Percentiles rank a stretch among this genome's conserved stretches.
These are phyloP conservation scores for Boletus vinaceobasis DNA, from an alignment of 768 basidiomycete genomes.

Conservation along the genomic window DNA sequence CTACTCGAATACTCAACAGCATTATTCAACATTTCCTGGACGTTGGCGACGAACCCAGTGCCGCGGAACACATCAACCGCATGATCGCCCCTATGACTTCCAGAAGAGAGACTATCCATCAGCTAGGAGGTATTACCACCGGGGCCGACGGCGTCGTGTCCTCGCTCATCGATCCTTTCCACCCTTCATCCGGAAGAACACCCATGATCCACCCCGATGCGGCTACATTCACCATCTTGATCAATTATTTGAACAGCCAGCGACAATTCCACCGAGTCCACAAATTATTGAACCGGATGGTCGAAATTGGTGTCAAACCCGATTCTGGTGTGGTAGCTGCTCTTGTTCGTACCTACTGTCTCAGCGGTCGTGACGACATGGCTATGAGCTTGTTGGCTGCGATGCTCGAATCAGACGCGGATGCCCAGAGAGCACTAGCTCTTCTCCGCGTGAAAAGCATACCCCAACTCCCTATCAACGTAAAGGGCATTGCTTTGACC, in stretches of 20 bases:
- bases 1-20: conserved; percentile 63
- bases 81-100: conserved; percentile 45
- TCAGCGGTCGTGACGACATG: conserved; percentile 41
- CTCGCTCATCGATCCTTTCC: background rate
- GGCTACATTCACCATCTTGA: conserved; percentile 60
- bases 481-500: conserved; percentile 34
- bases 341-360: conserved; percentile 55
- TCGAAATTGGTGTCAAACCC: conserved; percentile 38
- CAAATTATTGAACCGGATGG: conserved; percentile 47
- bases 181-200: background rate
- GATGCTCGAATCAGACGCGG: conserved; percentile 37
- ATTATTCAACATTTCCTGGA: conserved; percentile 64
- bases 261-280: conserved; percentile 45
- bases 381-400: conserved; percentile 52
- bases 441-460: conserved; percentile 20
- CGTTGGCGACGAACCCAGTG: conserved; percentile 45
- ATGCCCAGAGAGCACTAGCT: conserved; percentile 19
- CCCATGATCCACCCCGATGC: conserved; percentile 44
- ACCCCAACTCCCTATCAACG: conserved; percentile 20
- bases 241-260: conserved; percentile 49
- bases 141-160: conserved; percentile 27
- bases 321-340: conserved; percentile 49
- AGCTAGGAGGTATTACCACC: conserved; percentile 26
- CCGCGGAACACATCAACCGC: conserved; percentile 45
- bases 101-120: conserved; percentile 21